Evolutionary conservation across 2,329 filamentous ascomycete genomes (phyloP).

Genomic region (Nannizziopsis arthrosporioides): DNA sequence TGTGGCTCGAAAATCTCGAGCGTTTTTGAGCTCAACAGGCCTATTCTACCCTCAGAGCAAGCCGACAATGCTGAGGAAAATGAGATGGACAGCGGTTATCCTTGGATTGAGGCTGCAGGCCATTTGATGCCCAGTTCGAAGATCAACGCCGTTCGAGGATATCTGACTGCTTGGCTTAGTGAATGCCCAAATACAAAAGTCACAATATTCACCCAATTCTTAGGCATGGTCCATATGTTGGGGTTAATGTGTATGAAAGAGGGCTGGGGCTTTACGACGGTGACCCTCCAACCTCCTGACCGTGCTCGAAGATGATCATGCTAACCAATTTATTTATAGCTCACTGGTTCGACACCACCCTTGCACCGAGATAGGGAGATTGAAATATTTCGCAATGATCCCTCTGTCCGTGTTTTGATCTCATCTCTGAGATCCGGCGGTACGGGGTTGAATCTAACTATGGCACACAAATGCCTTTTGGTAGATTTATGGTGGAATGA

Average conservation of each 20-base stretch:
- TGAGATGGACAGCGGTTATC: slow-evolving; percentile 17
- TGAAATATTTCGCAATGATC: slow-evolving; percentile 34
- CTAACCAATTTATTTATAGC: slow-evolving; percentile 19
- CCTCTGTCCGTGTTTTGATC: slow-evolving; percentile 39
- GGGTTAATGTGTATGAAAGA: slow-evolving; percentile 40
- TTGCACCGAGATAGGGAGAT: slow-evolving; percentile 38
- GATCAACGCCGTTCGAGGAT: slow-evolving; percentile 25
- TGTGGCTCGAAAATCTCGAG: not conserved
- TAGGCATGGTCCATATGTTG: slow-evolving; percentile 43
- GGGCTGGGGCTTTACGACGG: slow-evolving; percentile 37
- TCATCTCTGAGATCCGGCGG: slow-evolving; percentile 48
- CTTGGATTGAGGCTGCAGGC: slow-evolving; percentile 21
- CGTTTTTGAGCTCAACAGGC: too few species aligned
- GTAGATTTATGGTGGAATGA: slow-evolving; percentile 53
- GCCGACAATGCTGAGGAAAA: slow-evolving; percentile 7
- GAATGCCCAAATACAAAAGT: slow-evolving; percentile 43
- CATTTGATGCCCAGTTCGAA: slow-evolving; percentile 31
- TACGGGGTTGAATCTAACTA: slow-evolving; percentile 47
- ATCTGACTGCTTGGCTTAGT: slow-evolving; percentile 31
- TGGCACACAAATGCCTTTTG: slow-evolving; percentile 47
- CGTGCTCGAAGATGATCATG: not conserved
- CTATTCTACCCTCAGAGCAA: not conserved
- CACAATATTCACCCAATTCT: slow-evolving; percentile 50
- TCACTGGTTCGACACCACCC: slow-evolving; percentile 41
- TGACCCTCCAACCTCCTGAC: slow-evolving; percentile 15